Evolutionary conservation across 306 rosid species (phyloP).

Genomic region (Nissolia schottii): DNA sequence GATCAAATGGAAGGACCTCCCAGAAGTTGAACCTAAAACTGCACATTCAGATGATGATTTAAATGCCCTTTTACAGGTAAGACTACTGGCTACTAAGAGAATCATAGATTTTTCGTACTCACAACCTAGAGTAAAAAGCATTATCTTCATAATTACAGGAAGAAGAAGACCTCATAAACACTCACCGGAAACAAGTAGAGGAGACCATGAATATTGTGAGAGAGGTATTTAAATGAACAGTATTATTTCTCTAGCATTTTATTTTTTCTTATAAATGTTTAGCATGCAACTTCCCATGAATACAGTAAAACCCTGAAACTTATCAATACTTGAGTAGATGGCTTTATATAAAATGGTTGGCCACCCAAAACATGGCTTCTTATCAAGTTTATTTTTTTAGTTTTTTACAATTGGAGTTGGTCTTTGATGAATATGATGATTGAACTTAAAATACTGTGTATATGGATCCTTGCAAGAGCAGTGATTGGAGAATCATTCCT

Average conservation of each 20-base stretch:
- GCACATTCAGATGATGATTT: slow-evolving; percentile 62
- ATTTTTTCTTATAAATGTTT: background rate
- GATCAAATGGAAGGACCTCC: slow-evolving; percentile 60
- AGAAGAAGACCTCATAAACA: slow-evolving; percentile 81
- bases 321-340: too few species aligned
- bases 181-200: slow-evolving; percentile 88
- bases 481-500: too few species aligned
- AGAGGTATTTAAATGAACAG: slow-evolving; percentile 54
- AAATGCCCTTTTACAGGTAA: slow-evolving; percentile 76
- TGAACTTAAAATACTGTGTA: background rate
- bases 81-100: background rate
- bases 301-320: background rate
- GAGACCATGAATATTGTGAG: slow-evolving; percentile 85
- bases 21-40: slow-evolving; percentile 48
- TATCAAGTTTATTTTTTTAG: background rate
- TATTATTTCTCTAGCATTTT: background rate
- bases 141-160: slow-evolving; percentile 54
- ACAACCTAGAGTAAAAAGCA: background rate
- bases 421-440: background rate
- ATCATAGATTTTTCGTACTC: background rate
- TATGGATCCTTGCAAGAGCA: background rate
- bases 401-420: background rate
- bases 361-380: background rate
- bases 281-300: background rate
- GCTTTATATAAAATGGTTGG: background rate